phyloP scores from a whole-genome alignment of 2,329 filamentous ascomycete genomes.

The Sarocladiaceae sp. region DNA sequence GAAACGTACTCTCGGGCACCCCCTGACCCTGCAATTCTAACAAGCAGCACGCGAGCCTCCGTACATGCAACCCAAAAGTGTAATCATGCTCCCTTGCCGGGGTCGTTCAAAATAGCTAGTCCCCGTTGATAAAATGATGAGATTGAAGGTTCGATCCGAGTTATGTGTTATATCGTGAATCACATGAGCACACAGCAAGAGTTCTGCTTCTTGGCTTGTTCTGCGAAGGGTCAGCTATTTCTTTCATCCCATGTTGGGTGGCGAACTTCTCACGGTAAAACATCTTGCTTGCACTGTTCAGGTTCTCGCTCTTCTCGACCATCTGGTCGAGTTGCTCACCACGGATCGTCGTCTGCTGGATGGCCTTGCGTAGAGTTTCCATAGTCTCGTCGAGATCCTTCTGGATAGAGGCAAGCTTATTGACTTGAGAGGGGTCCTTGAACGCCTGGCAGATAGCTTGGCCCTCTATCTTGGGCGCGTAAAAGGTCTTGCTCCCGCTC shows the following conservation, averaged over 20 bases:
- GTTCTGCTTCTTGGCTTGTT: slow-evolving; percentile 75
- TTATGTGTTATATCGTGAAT: slow-evolving; percentile 1
- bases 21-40: too few relatives aligned
- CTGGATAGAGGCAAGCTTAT: slow-evolving; percentile 94
- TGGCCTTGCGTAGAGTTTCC: slow-evolving; percentile 95
- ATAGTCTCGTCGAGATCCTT: slow-evolving; percentile 97
- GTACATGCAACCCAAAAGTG: too few relatives aligned
- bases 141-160: background rate
- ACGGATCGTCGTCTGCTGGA: slow-evolving; percentile 79
- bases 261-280: slow-evolving; percentile 71
- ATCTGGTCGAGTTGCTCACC: slow-evolving; percentile 96
- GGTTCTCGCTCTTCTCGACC: slow-evolving; percentile 85
- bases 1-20: too few relatives aligned
- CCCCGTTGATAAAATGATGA: background rate
- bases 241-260: background rate
- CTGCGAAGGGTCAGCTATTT: slow-evolving; percentile 23
- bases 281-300: slow-evolving; percentile 94
- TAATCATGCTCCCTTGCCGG: too few relatives aligned
- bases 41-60: too few relatives aligned
- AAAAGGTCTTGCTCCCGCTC: slow-evolving; percentile 46
- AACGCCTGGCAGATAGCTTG: slow-evolving; percentile 71
- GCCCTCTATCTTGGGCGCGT: slow-evolving; percentile 60
- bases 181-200: slow-evolving; percentile 72
- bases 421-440: slow-evolving; percentile 83
- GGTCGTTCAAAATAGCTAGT: too few relatives aligned